phyloP scores from a whole-genome alignment of 2,329 filamentous ascomycete species.

The Sarocladium oryzae region DNA sequence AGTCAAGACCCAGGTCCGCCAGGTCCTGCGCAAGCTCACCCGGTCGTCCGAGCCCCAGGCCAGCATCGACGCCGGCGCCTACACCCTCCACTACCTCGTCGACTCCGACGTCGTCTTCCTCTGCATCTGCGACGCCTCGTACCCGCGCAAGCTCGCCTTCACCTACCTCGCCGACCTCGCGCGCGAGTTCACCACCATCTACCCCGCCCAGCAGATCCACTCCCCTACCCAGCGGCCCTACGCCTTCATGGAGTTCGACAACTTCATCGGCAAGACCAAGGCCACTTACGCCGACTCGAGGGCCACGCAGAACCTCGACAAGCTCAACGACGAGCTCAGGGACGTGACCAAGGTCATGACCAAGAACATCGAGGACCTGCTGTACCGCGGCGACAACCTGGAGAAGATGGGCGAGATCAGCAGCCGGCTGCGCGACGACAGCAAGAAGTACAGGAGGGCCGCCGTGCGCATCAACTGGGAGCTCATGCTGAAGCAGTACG shows the following conservation, averaged over 20 bases:
- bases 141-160: constrained; percentile 96
- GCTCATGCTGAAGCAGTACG: constrained; percentile 91
- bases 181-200: constrained; percentile 83
- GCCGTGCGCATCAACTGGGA: constrained; percentile 98
- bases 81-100: constrained; percentile 88
- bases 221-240: constrained; percentile 76
- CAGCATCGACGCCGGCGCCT: constrained; percentile 77
- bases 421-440: constrained; percentile 80
- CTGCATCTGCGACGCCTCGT: constrained; percentile 86
- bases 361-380: constrained; percentile 96
- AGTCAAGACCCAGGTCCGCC: constrained; percentile 84
- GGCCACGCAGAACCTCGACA: constrained; percentile 86
- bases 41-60: constrained; percentile 87
- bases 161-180: constrained; percentile 93
- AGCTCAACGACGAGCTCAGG: constrained; percentile 92
- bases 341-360: constrained; percentile 99
- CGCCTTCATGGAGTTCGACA: constrained; percentile 97
- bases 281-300: constrained; percentile 90
- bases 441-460: constrained; percentile 86
- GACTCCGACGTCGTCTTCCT: constrained; percentile 80
- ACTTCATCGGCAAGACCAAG: constrained; percentile 88
- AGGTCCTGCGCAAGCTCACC: constrained; percentile 81
- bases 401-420: constrained; percentile 97
- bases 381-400: constrained; percentile 89
- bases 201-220: constrained; percentile 67